Conservation (phyloP, 306 rosid species). For the Prunus dulcis region DNA sequence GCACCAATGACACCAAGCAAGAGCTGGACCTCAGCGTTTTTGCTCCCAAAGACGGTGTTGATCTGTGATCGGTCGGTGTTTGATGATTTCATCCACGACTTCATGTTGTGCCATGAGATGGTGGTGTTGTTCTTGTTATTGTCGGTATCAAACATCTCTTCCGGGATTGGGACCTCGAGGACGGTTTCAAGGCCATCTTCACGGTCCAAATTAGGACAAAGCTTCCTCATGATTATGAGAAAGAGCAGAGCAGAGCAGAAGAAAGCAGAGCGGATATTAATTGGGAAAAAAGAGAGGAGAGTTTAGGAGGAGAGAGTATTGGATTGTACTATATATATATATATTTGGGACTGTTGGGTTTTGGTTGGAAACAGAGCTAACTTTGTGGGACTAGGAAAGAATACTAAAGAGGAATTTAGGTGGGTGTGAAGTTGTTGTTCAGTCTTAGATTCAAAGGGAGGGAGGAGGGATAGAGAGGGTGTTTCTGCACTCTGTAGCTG, state of each 20-base stretch:
- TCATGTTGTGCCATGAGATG: slow-evolving; percentile 76
- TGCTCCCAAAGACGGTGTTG: slow-evolving; percentile 50
- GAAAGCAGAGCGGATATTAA: no score
- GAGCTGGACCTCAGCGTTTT: slow-evolving; percentile 73
- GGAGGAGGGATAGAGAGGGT: neutral
- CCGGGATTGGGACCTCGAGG: slow-evolving; percentile 95
- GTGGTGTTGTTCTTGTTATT: slow-evolving; percentile 35
- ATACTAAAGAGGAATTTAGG: slow-evolving; percentile 5
- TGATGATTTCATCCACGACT: slow-evolving; percentile 70
- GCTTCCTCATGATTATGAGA: slow-evolving; percentile 67
- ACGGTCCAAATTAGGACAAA: slow-evolving; percentile 78
- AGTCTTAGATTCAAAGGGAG: slow-evolving; percentile 35
- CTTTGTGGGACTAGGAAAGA: slow-evolving; percentile 2
- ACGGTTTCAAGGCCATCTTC: slow-evolving; percentile 93
- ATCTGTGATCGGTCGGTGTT: slow-evolving; percentile 37
- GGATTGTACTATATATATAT: neutral
- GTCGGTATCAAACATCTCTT: slow-evolving; percentile 51
- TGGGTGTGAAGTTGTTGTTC: neutral
- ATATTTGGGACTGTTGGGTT: neutral
- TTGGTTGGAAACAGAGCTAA: slow-evolving; percentile 7
- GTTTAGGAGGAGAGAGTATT: neutral
- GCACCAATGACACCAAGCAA: slow-evolving; percentile 89
- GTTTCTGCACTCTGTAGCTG: slow-evolving; percentile 5
- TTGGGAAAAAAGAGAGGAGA: neutral
- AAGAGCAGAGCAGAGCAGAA: slow-evolving; percentile 1